Conservation (phyloP, 306 rosid genomes). For the Trichosanthes cucumerina region DNA sequence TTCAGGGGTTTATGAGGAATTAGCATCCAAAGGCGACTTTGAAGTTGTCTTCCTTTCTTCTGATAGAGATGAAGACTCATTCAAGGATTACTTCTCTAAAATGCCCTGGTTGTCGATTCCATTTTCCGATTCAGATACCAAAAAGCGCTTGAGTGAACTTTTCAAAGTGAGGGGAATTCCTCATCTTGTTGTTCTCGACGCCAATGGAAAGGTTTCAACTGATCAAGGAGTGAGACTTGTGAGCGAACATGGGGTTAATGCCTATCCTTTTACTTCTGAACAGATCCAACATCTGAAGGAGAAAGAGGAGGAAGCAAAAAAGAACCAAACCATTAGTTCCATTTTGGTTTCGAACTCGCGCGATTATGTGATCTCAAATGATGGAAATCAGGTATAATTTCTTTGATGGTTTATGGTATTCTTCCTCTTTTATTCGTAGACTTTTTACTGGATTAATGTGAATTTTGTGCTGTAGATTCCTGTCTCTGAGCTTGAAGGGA, state of each 20-base stretch:
- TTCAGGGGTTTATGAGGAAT: conserved; percentile 44
- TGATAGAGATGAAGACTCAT: conserved; percentile 48
- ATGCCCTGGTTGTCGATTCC: conserved; percentile 86
- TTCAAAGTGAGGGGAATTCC: conserved; percentile 56
- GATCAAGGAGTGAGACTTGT: conserved; percentile 30
- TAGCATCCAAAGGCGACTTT: conserved; percentile 42
- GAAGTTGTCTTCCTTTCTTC: conserved; percentile 46
- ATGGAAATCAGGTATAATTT: conserved; percentile 34
- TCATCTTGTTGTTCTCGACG: conserved; percentile 41
- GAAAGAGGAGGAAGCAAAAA: conserved; percentile 38
- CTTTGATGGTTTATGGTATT: background rate
- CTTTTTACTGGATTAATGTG: background rate
- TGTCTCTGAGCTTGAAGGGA: conserved; percentile 63
- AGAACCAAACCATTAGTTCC: conserved; percentile 42
- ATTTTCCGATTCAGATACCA: conserved; percentile 43
- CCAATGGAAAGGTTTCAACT: conserved; percentile 37
- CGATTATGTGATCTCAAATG: conserved; percentile 42
- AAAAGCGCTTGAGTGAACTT: conserved; percentile 28
- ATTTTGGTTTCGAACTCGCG: conserved; percentile 38
- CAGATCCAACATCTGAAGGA: conserved; percentile 38
- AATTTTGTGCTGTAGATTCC: conserved; percentile 22
- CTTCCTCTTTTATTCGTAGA: background rate
- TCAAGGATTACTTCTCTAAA: conserved; percentile 47
- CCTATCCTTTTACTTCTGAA: conserved; percentile 44
- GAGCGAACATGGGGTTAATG: conserved; percentile 39